Base-by-base conservation (phyloP, 1,284 basidiomycete genomes). In the Pisolithus thermaeus region DNA sequence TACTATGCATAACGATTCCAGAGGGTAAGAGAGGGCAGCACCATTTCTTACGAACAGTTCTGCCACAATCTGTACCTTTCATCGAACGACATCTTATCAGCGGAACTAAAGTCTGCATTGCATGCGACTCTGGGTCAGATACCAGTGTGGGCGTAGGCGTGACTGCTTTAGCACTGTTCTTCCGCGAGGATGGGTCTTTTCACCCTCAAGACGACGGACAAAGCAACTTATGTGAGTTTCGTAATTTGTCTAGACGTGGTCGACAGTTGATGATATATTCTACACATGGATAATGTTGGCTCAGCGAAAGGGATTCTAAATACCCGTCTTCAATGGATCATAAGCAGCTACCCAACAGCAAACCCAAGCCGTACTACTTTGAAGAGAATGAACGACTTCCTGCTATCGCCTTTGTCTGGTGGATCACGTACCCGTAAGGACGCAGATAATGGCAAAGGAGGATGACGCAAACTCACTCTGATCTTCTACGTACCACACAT, bases 271-370 rank as follows among this genome's bases (percentile, higher is more conserved):
- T 27, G 20, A 22, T 42, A 14, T 16, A 9, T 16, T 49, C 16
- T 35, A 35, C 32, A 16, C 32, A 14, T 35, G 11, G 12, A 35
- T 35, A 38, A 9, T 23, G 22, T 4, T 5, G 42, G 23, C 38
- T 65, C 61, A 58, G 74, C 70, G 59, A 92, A 93, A 63, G 68
- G 75, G 22, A 70, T 77, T 16, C 78, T 91, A 53, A 77, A 77
- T 28, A 83, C 73, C 25, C 73, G 90, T 14, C 70, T 93, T 36
- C 83, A 92, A 61, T 93, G 90, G 91, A 80, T 92, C 47, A 85
- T 91, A 52, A 73, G 81, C 4, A 82, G 81, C 59, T 69, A 78
- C n/a, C 81, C 88, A 1, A 66, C 74, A 47, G 82, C 85, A 1
- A 91, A 92, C 60, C 90, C 91, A 2, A 81, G 85, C 25, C 75